Conservation (phyloP, 1,139 yeast species). For the Lodderomyces theae region DNA sequence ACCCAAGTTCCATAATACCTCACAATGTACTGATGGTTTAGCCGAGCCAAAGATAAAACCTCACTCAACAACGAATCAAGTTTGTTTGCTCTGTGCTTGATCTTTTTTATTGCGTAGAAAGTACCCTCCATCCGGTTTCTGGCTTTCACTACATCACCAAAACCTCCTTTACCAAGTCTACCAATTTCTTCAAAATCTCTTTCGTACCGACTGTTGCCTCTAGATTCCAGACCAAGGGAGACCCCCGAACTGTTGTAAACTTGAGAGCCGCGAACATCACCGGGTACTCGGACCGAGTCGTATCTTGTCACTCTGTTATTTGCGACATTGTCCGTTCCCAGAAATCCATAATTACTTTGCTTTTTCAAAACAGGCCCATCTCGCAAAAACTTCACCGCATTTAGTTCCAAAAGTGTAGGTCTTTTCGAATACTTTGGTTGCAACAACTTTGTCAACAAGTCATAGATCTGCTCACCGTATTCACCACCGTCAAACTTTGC, state of each 20-base stretch:
- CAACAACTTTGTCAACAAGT: constrained; percentile 65
- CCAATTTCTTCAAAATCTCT: constrained; percentile 93
- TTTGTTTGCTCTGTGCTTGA: constrained; percentile 77
- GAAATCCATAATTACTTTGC: not conserved
- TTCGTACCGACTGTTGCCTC: constrained; percentile 30
- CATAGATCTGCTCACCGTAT: constrained; percentile 47
- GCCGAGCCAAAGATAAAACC: constrained; percentile 84
- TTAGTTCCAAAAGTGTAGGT: constrained; percentile 76
- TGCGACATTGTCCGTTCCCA: constrained; percentile 3
- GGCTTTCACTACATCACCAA: constrained; percentile 96
- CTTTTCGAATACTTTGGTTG: constrained; percentile 67
- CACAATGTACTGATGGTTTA: constrained; percentile 94
- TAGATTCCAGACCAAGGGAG: constrained; percentile 1
- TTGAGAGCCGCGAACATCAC: not conserved
- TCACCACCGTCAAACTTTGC: constrained; percentile 20
- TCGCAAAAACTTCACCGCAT: constrained; percentile 79
- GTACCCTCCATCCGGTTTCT: constrained; percentile 91
- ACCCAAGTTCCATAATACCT: constrained; percentile 97
- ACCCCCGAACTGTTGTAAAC: not conserved
- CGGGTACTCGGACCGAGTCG: not conserved
- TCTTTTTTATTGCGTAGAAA: constrained; percentile 89
- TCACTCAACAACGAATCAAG: constrained; percentile 82
- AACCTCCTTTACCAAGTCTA: constrained; percentile 90
- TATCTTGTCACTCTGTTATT: not conserved
- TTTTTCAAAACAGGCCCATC: constrained; percentile 48